Conservation (phyloP, 2,329 filamentous ascomycete species). For the Xylariaceae sp. region DNA sequence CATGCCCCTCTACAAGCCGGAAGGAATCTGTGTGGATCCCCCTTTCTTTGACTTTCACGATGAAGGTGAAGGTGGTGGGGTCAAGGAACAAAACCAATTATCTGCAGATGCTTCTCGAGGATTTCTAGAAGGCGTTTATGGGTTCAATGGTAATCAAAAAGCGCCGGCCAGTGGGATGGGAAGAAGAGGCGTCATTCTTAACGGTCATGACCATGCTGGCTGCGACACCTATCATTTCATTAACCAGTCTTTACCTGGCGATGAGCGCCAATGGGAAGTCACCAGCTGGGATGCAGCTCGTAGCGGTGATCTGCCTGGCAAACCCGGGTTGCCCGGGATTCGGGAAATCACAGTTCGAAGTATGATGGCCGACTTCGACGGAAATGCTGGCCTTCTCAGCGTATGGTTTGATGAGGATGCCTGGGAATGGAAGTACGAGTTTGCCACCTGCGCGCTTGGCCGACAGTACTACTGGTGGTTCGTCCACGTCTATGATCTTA, state of each 20-base stretch:
- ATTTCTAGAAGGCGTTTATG: slow-evolving; percentile 80
- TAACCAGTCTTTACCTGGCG: slow-evolving; percentile 51
- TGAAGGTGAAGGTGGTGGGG: slow-evolving; percentile 50
- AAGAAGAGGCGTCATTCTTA: slow-evolving; percentile 72
- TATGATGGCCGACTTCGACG: slow-evolving; percentile 98
- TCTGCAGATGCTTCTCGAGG: slow-evolving; percentile 65
- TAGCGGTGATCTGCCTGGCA: slow-evolving; percentile 37
- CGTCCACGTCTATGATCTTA: slow-evolving; percentile 68
- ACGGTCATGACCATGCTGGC: slow-evolving; percentile 91
- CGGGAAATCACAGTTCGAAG: slow-evolving; percentile 89
- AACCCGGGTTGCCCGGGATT: slow-evolving; percentile 54
- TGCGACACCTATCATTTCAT: slow-evolving; percentile 86
- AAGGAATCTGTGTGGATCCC: slow-evolving; percentile 75
- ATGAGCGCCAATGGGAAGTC: slow-evolving; percentile 47
- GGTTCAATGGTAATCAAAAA: slow-evolving; percentile 59
- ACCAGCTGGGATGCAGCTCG: slow-evolving; percentile 44
- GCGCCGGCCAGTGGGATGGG: slow-evolving; percentile 60
- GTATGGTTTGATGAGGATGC: slow-evolving; percentile 75
- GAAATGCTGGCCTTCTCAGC: slow-evolving; percentile 82
- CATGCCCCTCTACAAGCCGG: slow-evolving; percentile 79
- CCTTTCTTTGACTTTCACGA: slow-evolving; percentile 76
- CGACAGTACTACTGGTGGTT: slow-evolving; percentile 93
- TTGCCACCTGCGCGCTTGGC: slow-evolving; percentile 71
- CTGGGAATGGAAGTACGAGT: slow-evolving; percentile 78
- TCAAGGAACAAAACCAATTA: slow-evolving; percentile 90